A percentile compares a stretch with the other conserved stretches of the same genome.
Conservation (phyloP, 2,329 filamentous ascomycete genomes). For the Westerdykella aurantiaca region DNA sequence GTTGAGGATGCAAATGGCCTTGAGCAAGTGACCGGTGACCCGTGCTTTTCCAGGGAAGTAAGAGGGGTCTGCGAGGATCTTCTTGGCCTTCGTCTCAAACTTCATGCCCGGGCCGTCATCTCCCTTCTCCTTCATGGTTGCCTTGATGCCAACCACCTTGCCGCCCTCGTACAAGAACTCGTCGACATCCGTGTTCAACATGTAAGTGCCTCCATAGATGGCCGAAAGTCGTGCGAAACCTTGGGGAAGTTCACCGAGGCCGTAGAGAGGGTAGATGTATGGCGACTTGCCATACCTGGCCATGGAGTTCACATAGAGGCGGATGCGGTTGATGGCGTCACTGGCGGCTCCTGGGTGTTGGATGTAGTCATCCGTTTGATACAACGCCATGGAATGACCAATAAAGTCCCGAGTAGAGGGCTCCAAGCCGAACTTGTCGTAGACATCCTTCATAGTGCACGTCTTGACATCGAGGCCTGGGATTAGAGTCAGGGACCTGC, state of each 20-base stretch:
- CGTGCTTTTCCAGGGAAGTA: slow-evolving; percentile 91
- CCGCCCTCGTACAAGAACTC: slow-evolving; percentile 78
- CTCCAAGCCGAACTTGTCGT: slow-evolving; percentile 96
- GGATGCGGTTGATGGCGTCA: slow-evolving; percentile 85
- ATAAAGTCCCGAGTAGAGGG: slow-evolving; percentile 87
- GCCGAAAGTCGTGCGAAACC: slow-evolving; percentile 95
- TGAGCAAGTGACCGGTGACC: slow-evolving; percentile 82
- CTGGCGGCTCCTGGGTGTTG: slow-evolving; percentile 64
- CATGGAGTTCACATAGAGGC: slow-evolving; percentile 95
- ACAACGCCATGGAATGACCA: slow-evolving; percentile 96
- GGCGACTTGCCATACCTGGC: slow-evolving; percentile 96
- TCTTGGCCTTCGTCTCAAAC: slow-evolving; percentile 92
- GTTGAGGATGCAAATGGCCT: slow-evolving; percentile 95
- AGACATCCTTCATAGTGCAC: slow-evolving; percentile 95
- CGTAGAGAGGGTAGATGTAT: slow-evolving; percentile 98
- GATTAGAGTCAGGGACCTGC: not conserved
- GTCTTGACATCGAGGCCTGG: slow-evolving; percentile 68
- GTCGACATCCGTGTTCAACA: slow-evolving; percentile 93
- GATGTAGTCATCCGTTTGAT: slow-evolving; percentile 84
- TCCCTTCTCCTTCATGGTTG: slow-evolving; percentile 85
- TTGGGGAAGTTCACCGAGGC: slow-evolving; percentile 92
- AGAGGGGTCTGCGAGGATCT: slow-evolving; percentile 91
- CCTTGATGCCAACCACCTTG: slow-evolving; percentile 93
- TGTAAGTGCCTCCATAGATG: slow-evolving; percentile 98
- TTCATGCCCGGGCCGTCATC: slow-evolving; percentile 72